phyloP scores from a whole-genome alignment of 805 yeast species.

The Dipodascus albidus region DNA sequence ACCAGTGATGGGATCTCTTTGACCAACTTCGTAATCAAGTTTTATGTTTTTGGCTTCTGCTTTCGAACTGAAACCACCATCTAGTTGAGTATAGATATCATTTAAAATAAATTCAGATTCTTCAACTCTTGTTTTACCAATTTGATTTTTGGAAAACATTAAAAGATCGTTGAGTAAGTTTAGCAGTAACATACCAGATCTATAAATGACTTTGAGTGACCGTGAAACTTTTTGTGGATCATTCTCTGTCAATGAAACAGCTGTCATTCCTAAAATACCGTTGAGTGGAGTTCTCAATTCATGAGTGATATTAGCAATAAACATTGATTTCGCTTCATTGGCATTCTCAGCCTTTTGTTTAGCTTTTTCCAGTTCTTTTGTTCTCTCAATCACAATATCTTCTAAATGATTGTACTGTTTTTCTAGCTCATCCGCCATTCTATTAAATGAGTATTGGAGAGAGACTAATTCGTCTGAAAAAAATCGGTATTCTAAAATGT shows the following conservation, averaged over 20 bases:
- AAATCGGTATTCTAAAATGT: constrained; percentile 7
- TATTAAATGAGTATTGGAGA: constrained; percentile 75
- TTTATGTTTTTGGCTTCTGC: constrained; percentile 29
- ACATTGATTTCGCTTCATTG: constrained; percentile 91
- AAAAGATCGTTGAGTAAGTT: constrained; percentile 84
- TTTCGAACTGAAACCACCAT: constrained; percentile 64
- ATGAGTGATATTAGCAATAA: constrained; percentile 85
- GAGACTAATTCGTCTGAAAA: constrained; percentile 73
- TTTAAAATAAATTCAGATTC: constrained; percentile 66
- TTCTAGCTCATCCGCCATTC: constrained; percentile 81
- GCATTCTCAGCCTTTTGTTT: constrained; percentile 88
- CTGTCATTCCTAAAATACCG: constrained; percentile 93
- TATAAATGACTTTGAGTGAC: constrained; percentile 68
- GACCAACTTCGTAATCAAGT: constrained; percentile 12
- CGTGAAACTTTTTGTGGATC: constrained; percentile 58
- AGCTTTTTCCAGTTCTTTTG: constrained; percentile 79
- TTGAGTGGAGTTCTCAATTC: constrained; percentile 92
- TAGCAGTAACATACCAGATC: constrained; percentile 81
- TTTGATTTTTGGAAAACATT: constrained; percentile 85
- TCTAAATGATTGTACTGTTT: constrained; percentile 74
- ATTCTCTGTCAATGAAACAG: constrained; percentile 80
- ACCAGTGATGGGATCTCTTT: constrained; percentile 23
- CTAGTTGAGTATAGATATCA: constrained; percentile 77
- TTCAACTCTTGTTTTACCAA: constrained; percentile 74
- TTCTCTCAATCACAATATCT: constrained; percentile 76